Conservation (phyloP, 192 early-diverging fungal genomes). For the Mortierella antarctica region DNA sequence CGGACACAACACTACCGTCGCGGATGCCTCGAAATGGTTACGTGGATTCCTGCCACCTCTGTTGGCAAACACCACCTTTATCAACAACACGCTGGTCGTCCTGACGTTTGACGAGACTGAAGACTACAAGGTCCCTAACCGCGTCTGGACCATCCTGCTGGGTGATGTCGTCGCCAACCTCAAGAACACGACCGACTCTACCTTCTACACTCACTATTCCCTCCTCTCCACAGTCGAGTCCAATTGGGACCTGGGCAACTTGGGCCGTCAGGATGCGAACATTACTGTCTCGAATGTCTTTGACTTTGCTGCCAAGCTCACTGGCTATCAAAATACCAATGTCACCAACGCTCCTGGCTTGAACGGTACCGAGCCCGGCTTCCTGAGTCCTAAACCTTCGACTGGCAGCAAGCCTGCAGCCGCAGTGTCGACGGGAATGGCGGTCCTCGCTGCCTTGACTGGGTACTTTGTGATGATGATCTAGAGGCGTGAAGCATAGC, state of each 20-base stretch:
- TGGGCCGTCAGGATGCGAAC: slow-evolving; percentile 67
- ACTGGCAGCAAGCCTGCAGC: slow-evolving; percentile 2
- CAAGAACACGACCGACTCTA: slow-evolving; percentile 61
- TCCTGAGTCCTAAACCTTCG: slow-evolving; percentile 30
- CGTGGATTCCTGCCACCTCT: slow-evolving; percentile 62
- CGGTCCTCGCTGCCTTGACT: slow-evolving; percentile 10
- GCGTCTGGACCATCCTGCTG: slow-evolving; percentile 55
- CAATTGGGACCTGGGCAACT: slow-evolving; percentile 72
- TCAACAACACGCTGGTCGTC: slow-evolving; percentile 57
- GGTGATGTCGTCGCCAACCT: slow-evolving; percentile 51
- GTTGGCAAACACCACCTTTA: slow-evolving; percentile 58
- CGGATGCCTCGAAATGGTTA: slow-evolving; percentile 63
- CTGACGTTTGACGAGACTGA: slow-evolving; percentile 54
- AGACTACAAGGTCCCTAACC: slow-evolving; percentile 45
- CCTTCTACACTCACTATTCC: slow-evolving; percentile 75
- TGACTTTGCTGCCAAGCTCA: slow-evolving; percentile 40
- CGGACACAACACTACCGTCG: slow-evolving; percentile 64
- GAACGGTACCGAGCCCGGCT: slow-evolving; percentile 53
- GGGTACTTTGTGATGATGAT: slow-evolving; percentile 21
- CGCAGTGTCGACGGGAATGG: slow-evolving; percentile 9
- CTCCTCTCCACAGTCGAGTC: slow-evolving; percentile 69
- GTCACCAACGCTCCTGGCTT: slow-evolving; percentile 47
- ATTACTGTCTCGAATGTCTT: slow-evolving; percentile 60
- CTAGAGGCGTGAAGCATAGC: neutral
- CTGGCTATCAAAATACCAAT: slow-evolving; percentile 51